A percentile compares a stretch with the other conserved stretches of the same genome.
phyloP scores from a whole-genome alignment of 768 basidiomycete species.

The Imleria badia region DNA sequence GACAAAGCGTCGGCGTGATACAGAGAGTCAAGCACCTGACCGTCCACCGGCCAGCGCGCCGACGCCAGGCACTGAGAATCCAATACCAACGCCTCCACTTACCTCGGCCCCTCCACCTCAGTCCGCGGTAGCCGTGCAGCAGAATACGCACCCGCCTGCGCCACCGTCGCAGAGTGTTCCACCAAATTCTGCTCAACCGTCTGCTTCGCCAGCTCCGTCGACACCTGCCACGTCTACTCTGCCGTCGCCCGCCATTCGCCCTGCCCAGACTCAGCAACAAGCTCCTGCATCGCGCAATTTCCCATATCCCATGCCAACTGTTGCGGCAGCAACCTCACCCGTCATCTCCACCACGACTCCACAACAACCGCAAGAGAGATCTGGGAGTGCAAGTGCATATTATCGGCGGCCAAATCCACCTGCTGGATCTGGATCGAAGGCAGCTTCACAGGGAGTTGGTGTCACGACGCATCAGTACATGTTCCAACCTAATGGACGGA shows the following conservation, averaged over 20 bases:
- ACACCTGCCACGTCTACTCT: slow-evolving; percentile 34
- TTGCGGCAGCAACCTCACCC: slow-evolving; percentile 61
- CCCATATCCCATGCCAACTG: slow-evolving; percentile 75
- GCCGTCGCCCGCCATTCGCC: slow-evolving; percentile 36
- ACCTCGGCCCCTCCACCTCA: slow-evolving; percentile 29
- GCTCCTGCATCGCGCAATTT: slow-evolving; percentile 30
- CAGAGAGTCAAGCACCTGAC: slow-evolving; percentile 33
- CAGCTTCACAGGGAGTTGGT: slow-evolving; percentile 22
- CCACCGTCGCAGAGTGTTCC: slow-evolving; percentile 32
- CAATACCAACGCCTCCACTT: slow-evolving; percentile 13
- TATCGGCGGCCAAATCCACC: slow-evolving; percentile 48
- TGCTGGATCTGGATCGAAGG: slow-evolving; percentile 22
- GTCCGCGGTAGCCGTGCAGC: slow-evolving; percentile 16
- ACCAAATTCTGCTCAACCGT: slow-evolving; percentile 25
- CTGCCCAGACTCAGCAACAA: slow-evolving; percentile 33
- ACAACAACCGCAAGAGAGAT: slow-evolving; percentile 38
- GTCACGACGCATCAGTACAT: slow-evolving; percentile 42
- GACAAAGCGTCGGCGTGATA: slow-evolving; percentile 57
- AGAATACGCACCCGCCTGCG: slow-evolving; percentile 31
- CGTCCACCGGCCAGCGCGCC: slow-evolving; percentile 23
- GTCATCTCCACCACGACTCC: slow-evolving; percentile 43
- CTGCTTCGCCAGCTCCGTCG: slow-evolving; percentile 35
- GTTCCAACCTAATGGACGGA: slow-evolving; percentile 45
- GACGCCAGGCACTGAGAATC: slow-evolving; percentile 20
- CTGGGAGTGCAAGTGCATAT: slow-evolving; percentile 43